These are phyloP conservation scores for Trypanosoma rangeli DNA, from an alignment of 208 protist species.

Conservation along the genomic window DNA sequence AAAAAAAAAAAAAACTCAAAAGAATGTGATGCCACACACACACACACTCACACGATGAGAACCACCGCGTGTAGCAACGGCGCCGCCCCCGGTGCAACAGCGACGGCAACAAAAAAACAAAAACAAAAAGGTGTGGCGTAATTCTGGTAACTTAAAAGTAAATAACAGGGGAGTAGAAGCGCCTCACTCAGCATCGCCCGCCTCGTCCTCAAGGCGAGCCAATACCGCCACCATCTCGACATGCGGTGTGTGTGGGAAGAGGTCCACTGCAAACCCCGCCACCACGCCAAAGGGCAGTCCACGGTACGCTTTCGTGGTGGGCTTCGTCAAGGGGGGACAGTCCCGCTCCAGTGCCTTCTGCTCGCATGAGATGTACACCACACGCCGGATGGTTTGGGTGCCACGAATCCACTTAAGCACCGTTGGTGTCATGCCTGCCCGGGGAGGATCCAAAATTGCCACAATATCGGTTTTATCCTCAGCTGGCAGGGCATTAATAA, in stretches of 20 bases:
- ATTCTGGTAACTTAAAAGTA: neutral
- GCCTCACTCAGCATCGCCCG: neutral
- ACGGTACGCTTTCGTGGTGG: constrained; percentile 70
- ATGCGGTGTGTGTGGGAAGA: constrained; percentile 96
- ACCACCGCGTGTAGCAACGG: neutral
- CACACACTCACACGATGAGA: neutral
- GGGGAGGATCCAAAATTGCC: constrained; percentile 90
- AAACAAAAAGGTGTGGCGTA: neutral
- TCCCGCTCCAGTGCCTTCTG: constrained; percentile 90
- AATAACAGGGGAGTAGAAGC: constrained; percentile 19
- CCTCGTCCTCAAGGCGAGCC: constrained; percentile 38
- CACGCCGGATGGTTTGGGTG: constrained; percentile 74
- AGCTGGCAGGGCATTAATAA: constrained; percentile 43
- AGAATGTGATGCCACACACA: neutral
- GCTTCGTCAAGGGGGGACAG: constrained; percentile 78
- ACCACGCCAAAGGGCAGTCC: constrained; percentile 86
- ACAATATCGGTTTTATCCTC: constrained; percentile 73
- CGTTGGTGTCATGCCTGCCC: constrained; percentile 80
- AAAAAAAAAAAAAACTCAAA: neutral
- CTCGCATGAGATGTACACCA: constrained; percentile 97
- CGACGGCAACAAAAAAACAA: neutral
- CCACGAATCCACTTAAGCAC: constrained; percentile 94
- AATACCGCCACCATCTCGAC: constrained; percentile 94
- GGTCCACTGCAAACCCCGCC: constrained; percentile 89
- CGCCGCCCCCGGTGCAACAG: neutral